phyloP scores from a whole-genome alignment of 257 asterid species.

The Oldenlandia corymbosa region DNA sequence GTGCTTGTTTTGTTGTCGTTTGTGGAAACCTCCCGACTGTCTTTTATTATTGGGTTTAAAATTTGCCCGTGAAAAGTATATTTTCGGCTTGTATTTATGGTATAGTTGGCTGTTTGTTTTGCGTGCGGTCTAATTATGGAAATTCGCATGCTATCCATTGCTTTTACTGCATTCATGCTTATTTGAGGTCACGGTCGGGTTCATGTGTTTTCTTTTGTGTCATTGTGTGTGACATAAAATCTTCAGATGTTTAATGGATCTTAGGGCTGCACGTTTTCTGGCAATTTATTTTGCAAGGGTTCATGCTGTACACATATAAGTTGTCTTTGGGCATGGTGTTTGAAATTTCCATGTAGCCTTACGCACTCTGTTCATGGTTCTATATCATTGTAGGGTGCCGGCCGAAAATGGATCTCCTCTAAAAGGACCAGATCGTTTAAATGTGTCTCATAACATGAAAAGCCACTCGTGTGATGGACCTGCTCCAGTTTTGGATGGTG shows the following conservation, averaged over 20 bases:
- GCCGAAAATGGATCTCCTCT: constrained; percentile 7
- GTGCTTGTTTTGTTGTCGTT: neutral
- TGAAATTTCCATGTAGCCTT: neutral
- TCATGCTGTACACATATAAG: neutral
- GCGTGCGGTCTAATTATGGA: too few species aligned
- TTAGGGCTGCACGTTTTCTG: constrained; percentile 1
- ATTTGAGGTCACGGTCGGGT: neutral
- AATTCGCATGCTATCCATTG: too few species aligned
- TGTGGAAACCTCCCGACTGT: neutral
- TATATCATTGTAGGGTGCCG: constrained; percentile 13
- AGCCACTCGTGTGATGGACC: constrained; percentile 20
- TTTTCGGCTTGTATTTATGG: neutral
- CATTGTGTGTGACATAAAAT: neutral
- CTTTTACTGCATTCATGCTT: too few species aligned
- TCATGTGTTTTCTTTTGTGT: too few species aligned
- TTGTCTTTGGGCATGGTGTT: neutral
- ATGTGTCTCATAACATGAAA: constrained; percentile 5
- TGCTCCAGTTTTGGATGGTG: constrained; percentile 45
- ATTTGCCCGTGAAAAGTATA: too few species aligned
- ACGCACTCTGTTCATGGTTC: neutral
- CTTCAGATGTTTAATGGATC: neutral
- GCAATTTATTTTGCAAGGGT: neutral
- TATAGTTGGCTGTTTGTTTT: neutral
- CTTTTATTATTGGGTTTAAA: neutral
- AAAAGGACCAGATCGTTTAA: constrained; percentile 10